Percentiles rank a stretch among this genome's conserved stretches.
Conservation (phyloP, 306 rosid genomes). For the Rubus parviflorus region DNA sequence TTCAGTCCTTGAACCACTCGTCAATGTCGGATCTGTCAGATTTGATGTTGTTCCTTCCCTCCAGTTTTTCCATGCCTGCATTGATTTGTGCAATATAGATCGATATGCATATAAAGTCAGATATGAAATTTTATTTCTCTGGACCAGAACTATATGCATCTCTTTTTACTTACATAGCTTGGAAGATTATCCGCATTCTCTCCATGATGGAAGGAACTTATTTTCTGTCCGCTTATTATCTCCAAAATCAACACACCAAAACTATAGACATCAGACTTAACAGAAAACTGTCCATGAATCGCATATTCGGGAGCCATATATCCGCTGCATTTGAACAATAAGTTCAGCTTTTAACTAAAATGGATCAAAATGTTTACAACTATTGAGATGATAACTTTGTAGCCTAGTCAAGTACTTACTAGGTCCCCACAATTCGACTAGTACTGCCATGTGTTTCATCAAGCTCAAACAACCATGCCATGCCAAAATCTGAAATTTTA, state of each 20-base stretch:
- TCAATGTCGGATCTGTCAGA: conserved; percentile 1
- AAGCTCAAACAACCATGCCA: background rate
- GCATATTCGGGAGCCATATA: conserved; percentile 4
- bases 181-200: background rate
- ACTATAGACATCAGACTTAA: conserved; percentile 4
- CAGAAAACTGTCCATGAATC: background rate
- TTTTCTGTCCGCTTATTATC: conserved; percentile 5
- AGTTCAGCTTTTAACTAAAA: background rate
- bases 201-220: background rate
- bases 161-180: background rate
- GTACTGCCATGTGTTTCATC: conserved; percentile 11
- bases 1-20: background rate
- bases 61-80: conserved; percentile 12
- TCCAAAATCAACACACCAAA: conserved; percentile 2
- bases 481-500: conserved; percentile 12
- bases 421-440: conserved; percentile 8
- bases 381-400: background rate
- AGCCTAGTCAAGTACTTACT: background rate
- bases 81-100: background rate
- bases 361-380: too few species aligned
- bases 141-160: too few species aligned
- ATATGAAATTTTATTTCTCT: background rate
- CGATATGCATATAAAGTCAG: background rate
- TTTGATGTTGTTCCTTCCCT: background rate
- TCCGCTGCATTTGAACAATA: background rate